Evolutionary conservation across 768 basidiomycete species (phyloP).

Genomic region (Infundibulicybe gibba): DNA sequence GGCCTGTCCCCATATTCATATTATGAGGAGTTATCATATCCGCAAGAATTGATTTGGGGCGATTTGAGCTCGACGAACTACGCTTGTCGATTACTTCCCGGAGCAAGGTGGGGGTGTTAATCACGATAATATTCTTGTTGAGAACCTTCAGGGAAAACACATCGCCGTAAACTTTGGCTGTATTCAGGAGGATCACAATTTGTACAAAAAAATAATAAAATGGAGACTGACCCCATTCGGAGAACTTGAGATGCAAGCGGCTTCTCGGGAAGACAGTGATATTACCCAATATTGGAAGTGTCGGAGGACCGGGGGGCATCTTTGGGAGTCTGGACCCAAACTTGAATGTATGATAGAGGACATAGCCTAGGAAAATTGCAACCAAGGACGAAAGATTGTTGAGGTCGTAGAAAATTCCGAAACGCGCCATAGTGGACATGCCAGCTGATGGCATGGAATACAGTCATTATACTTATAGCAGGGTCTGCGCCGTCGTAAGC

Average conservation of each 20-base stretch:
- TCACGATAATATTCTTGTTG: constrained; percentile 18
- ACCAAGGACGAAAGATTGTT: neutral
- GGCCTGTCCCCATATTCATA: constrained; percentile 14
- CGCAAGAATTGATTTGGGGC: constrained; percentile 13
- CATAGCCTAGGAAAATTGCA: neutral
- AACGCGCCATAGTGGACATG: neutral
- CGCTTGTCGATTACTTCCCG: constrained; percentile 19
- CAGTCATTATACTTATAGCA: neutral
- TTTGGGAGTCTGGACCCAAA: constrained; percentile 5
- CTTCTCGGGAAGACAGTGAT: constrained; percentile 13
- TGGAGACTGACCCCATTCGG: constrained; percentile 10
- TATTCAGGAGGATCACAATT: neutral
- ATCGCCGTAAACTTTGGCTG: constrained; percentile 15
- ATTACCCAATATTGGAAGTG: constrained; percentile 18
- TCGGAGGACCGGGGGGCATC: constrained; percentile 21
- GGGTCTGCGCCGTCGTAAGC: neutral
- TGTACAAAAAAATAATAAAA: neutral
- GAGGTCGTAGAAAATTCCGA: neutral
- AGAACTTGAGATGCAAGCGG: constrained; percentile 16
- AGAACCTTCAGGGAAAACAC: constrained; percentile 15
- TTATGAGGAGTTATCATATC: constrained; percentile 11
- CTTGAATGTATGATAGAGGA: neutral
- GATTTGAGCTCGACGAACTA: constrained; percentile 10
- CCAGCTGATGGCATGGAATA: neutral
- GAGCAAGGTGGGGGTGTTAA: constrained; percentile 13